phyloP scores from a whole-genome alignment of 305 asterid species.

The Stenogyne calaminthoides region DNA sequence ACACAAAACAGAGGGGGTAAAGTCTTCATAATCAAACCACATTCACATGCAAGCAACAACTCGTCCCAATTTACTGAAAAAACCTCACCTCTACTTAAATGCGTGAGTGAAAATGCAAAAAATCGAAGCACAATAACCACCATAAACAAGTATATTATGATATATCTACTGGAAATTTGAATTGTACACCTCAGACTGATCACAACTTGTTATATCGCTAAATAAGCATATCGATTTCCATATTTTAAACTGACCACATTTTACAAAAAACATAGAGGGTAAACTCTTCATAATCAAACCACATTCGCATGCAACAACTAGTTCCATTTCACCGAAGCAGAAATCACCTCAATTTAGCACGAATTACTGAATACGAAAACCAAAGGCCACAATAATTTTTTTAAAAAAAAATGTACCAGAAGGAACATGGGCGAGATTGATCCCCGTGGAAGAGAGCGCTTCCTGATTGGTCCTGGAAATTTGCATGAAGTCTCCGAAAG shows the following conservation, averaged over 20 bases:
- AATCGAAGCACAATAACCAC: background rate
- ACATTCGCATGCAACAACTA: background rate
- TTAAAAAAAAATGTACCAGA: constrained; percentile 43
- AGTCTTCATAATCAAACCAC: background rate
- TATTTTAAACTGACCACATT: too few relatives aligned
- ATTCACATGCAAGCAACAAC: background rate
- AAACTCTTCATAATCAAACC: background rate
- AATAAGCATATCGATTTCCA: background rate
- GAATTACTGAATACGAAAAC: background rate
- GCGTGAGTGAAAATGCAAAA: background rate
- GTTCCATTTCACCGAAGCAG: background rate
- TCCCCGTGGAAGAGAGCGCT: constrained; percentile 84
- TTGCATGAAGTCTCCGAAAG: constrained; percentile 85
- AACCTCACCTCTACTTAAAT: background rate
- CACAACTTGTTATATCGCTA: background rate
- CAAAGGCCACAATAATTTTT: background rate
- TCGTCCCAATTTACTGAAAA: background rate
- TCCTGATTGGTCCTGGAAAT: constrained; percentile 82
- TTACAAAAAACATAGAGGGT: background rate
- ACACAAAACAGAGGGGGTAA: background rate
- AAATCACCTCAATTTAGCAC: background rate
- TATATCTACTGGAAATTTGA: background rate
- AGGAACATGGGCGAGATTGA: constrained; percentile 82
- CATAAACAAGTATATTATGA: background rate
- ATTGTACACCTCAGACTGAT: background rate